phyloP scores from a whole-genome alignment of 495 filamentous ascomycete species.

The Aspergillus hancockii region DNA sequence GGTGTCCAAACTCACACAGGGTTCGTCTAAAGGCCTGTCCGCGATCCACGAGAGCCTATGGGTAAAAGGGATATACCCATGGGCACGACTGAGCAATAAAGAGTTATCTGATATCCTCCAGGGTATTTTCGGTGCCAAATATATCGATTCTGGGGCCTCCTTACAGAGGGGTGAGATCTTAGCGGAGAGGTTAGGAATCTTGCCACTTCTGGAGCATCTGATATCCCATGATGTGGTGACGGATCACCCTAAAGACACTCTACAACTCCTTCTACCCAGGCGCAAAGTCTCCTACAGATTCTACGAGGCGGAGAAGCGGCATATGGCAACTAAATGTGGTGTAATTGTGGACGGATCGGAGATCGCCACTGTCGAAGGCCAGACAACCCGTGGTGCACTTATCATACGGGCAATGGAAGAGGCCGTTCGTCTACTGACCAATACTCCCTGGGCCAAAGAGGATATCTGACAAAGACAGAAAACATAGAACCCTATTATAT shows the following conservation, averaged over 20 bases:
- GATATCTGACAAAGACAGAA: background rate
- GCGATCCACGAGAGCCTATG: background rate
- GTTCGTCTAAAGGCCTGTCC: background rate
- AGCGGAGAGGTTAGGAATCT: slow-evolving; percentile 6
- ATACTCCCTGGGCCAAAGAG: background rate
- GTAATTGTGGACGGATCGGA: background rate
- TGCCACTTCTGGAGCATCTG: slow-evolving; percentile 5
- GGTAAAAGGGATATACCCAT: background rate
- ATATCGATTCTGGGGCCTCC: slow-evolving; percentile 1
- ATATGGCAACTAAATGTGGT: background rate
- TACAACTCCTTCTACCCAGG: background rate
- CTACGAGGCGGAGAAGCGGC: background rate
- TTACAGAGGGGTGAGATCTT: background rate
- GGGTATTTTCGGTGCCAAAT: slow-evolving; percentile 6
- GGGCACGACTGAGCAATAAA: background rate
- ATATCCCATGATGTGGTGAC: background rate
- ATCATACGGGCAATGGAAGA: background rate
- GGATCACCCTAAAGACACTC: background rate
- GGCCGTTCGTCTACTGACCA: too few species aligned
- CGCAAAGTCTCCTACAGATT: background rate
- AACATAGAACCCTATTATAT: too few species aligned
- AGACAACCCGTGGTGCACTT: background rate
- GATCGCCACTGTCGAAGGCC: background rate
- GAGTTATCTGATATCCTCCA: background rate
- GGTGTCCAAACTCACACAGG: background rate